Evolutionary conservation across 805 yeast species (phyloP), one percentile per base, ranked within the genome.

Genomic region (Zygosaccharomyces lentus): DNA sequence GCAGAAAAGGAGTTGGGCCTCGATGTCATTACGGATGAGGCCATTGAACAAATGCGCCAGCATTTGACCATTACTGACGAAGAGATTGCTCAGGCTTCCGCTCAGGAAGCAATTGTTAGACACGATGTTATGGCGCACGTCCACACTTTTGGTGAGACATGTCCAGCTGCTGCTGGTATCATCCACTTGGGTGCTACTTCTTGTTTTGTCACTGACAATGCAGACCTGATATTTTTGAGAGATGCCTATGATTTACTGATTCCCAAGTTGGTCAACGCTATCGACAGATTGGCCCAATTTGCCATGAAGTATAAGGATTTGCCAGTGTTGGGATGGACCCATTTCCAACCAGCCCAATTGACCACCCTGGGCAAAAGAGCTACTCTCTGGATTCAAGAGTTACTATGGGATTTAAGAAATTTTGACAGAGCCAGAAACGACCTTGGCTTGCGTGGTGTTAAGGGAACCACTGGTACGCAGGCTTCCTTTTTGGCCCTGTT

Each of bases 41-140:
- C 98, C 41, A 79, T 93, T 55, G 84, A 77, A 63, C 87, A 93
- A 74, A 84, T 93, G 88, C 71, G 77, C 53, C 65, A 73, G 17
- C 84, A 93, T 68, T 73, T 91, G 60, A 77, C 69, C 41, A 89
- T 93, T 71, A 82, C 96, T 7, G 97, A 91, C 66, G 95, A 87
- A 57, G 98, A 95, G 63, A 88, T 93, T 53, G 88, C 76, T 47
- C 85, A 75, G 47, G 98, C 99, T 36, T 73, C 90, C 48, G 80
- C 78, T 56, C 97, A 93, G 72, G 99, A 93, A 71, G 96, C 98
- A 43, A 89, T 85, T 67, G 98, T 93, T 48, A 86, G 99, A 74
- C 99, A 93, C 69, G 99, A 93, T 66, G 99, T 93, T 58, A 93
- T 93, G 99, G 96, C 98, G 46, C 99, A 93, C 60, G 99, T 93